phyloP scores from a whole-genome alignment of 495 filamentous ascomycete species.

The Jackrogersella minutella region DNA sequence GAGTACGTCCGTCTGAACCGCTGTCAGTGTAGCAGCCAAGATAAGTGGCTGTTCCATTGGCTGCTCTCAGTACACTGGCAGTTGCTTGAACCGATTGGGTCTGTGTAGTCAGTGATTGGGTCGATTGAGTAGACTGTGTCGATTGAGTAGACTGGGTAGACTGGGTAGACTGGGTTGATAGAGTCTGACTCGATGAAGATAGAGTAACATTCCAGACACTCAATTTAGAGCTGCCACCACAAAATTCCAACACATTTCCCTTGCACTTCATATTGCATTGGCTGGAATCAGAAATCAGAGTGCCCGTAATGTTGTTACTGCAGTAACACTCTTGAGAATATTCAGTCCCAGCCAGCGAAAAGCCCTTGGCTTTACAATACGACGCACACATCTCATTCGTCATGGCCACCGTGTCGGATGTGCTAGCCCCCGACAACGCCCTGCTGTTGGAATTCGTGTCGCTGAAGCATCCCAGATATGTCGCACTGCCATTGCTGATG shows the following conservation, averaged over 20 bases:
- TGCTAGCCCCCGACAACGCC: slow-evolving; percentile 32
- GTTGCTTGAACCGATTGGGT: not conserved
- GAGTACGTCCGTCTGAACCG: slow-evolving; percentile 12
- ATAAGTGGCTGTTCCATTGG: slow-evolving; percentile 18
- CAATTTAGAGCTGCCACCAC: slow-evolving; percentile 48
- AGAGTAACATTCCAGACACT: slow-evolving; percentile 35
- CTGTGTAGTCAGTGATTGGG: not conserved
- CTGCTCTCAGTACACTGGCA: not conserved
- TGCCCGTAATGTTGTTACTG: slow-evolving; percentile 37
- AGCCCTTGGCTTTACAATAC: slow-evolving; percentile 48
- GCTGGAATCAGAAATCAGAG: slow-evolving; percentile 37
- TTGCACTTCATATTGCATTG: slow-evolving; percentile 51
- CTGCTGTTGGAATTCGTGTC: slow-evolving; percentile 35
- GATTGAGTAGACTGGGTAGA: no score
- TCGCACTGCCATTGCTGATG: slow-evolving; percentile 23
- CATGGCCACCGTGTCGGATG: slow-evolving; percentile 47
- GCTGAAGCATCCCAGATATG: slow-evolving; percentile 20
- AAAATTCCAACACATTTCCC: slow-evolving; percentile 50
- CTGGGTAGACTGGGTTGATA: not conserved
- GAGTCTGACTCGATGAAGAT: not conserved
- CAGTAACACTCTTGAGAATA: slow-evolving; percentile 55
- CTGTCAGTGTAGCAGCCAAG: slow-evolving; percentile 25
- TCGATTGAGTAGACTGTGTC: no score
- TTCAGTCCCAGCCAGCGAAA: slow-evolving; percentile 51
- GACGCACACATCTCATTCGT: slow-evolving; percentile 53